Conservation (phyloP, 768 basidiomycete species). For the Boletus subparvulus region DNA sequence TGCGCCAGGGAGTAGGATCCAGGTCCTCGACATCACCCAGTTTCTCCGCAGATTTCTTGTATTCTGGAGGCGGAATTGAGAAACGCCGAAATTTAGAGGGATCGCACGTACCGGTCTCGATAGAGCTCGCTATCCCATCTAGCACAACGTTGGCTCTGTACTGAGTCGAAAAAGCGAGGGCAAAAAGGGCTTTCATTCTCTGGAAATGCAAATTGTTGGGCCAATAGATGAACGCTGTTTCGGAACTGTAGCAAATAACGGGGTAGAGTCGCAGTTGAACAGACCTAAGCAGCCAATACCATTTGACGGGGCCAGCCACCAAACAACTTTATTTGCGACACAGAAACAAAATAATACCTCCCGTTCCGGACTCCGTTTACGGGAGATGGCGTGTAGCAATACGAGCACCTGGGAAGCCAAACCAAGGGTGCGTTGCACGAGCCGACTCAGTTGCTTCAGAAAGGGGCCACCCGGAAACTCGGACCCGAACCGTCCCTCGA, state of each 20-base stretch:
- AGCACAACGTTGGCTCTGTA: conserved; percentile 38
- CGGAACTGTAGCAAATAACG: not conserved
- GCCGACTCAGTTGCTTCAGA: conserved; percentile 25
- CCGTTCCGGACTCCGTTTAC: conserved; percentile 27
- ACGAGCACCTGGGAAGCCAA: conserved; percentile 28
- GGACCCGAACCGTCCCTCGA: conserved; percentile 27
- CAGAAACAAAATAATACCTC: conserved; percentile 29
- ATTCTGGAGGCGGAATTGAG: conserved; percentile 33
- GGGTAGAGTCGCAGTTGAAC: not conserved
- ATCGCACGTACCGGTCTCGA: conserved; percentile 31
- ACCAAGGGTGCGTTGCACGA: conserved; percentile 23
- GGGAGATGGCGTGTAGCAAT: conserved; percentile 16
- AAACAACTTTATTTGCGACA: conserved; percentile 30
- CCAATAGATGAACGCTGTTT: conserved; percentile 42
- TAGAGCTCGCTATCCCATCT: conserved; percentile 35
- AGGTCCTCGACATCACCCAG: conserved; percentile 33
- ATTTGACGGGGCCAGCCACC: conserved; percentile 35
- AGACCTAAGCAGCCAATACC: conserved; percentile 38
- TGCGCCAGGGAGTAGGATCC: conserved; percentile 25
- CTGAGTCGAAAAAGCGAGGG: conserved; percentile 37
- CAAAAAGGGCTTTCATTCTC: conserved; percentile 39
- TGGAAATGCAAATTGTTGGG: conserved; percentile 37
- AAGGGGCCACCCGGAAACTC: conserved; percentile 38
- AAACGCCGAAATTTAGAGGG: not conserved
- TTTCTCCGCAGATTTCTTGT: conserved; percentile 27